Conservation (phyloP, 768 basidiomycete genomes). For the Auricularia cornea region DNA sequence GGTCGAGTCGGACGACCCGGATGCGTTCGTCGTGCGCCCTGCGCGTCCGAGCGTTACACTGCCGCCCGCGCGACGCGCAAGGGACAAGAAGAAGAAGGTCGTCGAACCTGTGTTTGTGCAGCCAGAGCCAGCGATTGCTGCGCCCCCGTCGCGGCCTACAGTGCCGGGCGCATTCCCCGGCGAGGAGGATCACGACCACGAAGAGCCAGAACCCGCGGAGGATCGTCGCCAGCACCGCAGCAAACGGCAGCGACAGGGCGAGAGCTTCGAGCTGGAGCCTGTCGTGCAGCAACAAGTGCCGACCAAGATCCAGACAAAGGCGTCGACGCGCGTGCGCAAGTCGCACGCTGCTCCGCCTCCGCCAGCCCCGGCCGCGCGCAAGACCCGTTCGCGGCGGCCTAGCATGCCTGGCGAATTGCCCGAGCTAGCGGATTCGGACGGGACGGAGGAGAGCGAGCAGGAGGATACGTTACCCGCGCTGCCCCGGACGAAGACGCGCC, state of each 20-base stretch:
- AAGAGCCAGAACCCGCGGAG: neutral
- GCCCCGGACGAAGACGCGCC: neutral
- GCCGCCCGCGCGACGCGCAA: neutral
- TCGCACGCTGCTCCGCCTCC: neutral
- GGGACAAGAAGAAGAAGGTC: neutral
- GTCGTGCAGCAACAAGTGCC: neutral
- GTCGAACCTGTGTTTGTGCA: neutral
- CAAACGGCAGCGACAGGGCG: neutral
- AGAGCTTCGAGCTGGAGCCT: neutral
- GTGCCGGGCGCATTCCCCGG: neutral
- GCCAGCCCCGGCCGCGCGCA: neutral
- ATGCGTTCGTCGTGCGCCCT: neutral
- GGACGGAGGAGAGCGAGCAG: neutral
- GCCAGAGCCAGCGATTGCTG: neutral
- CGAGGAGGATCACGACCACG: neutral
- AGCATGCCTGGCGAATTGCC: neutral
- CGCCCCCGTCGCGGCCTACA: neutral
- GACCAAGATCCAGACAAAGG: neutral
- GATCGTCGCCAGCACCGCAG: neutral
- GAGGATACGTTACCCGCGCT: neutral
- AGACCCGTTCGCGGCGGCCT: neutral
- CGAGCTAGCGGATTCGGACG: neutral
- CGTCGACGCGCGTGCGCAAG: neutral
- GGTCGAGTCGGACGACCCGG: constrained; percentile 1
- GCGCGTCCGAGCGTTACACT: neutral